Conservation (phyloP, 2,329 filamentous ascomycete species). For the Scorias spongiosa region DNA sequence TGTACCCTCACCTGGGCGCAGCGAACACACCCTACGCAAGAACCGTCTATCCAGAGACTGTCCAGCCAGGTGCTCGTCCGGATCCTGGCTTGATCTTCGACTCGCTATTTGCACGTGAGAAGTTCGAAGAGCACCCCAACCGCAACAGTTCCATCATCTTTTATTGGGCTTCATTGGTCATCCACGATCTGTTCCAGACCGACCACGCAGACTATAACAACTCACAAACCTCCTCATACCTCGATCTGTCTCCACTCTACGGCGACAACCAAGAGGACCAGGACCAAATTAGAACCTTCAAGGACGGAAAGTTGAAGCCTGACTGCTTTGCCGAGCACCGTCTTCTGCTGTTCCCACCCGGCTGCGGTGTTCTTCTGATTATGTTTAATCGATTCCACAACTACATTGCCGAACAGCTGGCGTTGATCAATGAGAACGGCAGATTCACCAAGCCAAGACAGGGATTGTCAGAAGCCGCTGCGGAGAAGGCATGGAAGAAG, state of each 20-base stretch:
- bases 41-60: conserved; percentile 1
- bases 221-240: conserved; percentile 55
- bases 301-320: conserved; percentile 55
- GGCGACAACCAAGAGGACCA: conserved; percentile 42
- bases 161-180: conserved; percentile 60
- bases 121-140: conserved; percentile 45
- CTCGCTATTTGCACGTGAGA: conserved; percentile 42
- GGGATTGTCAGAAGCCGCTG: conserved; percentile 25
- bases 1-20: conserved; percentile 49
- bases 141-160: conserved; percentile 48
- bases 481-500: conserved; percentile 43
- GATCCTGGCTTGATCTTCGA: conserved; percentile 52
- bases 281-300: conserved; percentile 42
- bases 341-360: conserved; percentile 54
- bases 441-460: conserved; percentile 38
- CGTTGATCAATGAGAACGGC: conserved; percentile 52
- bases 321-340: conserved; percentile 59
- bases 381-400: conserved; percentile 76
- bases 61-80: conserved; percentile 49
- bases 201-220: conserved; percentile 43
- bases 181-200: conserved; percentile 60
- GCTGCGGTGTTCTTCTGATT: conserved; percentile 54
- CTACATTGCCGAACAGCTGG: conserved; percentile 51
- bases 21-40: conserved; percentile 50
- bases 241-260: conserved; percentile 58